Base-by-base conservation (phyloP, 306 rosid species). In the Cyclanthera cordifolia region DNA sequence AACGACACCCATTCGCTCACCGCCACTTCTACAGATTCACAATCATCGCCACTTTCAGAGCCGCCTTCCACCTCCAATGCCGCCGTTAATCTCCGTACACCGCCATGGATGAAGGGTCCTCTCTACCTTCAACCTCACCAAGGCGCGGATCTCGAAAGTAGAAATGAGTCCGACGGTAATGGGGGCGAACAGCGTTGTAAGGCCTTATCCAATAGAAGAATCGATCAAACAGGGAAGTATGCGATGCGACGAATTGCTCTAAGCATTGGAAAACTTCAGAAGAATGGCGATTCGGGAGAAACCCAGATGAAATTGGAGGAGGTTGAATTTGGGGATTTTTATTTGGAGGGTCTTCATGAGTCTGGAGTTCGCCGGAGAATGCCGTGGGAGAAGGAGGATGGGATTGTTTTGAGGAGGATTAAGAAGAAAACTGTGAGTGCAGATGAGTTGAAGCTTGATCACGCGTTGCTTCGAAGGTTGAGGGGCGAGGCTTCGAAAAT, bases 351-450 rank as follows among this genome's bases (percentile, higher is more conserved):
- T 51, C 16, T 84, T 67, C 71, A 30, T 34, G 78, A 69, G n/a
- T 56, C 60, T 53, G 61, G 77, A 50, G 39, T 15, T 39, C 58
- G 70, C 17, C 67, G 14, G 74, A 86, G 81, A 79, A 78, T 86
- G 94, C 94, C 97, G 8, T 91, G 97, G 97, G 95, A 86, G 83
- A 85, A 66, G 72, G 91, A 85, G 23, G 88, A 82, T 46, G 71
- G 74, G 45, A 21, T 82, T 55, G 80, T 61, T 15, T 72, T 77
- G 67, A 52, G 83, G 78, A 76, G 81, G 46, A 43, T 64, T 39
- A 88, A 79, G 78, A 83, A 83, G 53, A 88, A 70, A 77, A 53
- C 15, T 20, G 71, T 48, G 32, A 79, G 75, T 21, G 77, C 73
- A 25, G 96, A 88, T 0, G 94, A 91, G 17, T 70, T 85, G 85